Evolutionary conservation across 169 alveolate genomes (phyloP).

Genomic region (Miamiensis avidus): DNA sequence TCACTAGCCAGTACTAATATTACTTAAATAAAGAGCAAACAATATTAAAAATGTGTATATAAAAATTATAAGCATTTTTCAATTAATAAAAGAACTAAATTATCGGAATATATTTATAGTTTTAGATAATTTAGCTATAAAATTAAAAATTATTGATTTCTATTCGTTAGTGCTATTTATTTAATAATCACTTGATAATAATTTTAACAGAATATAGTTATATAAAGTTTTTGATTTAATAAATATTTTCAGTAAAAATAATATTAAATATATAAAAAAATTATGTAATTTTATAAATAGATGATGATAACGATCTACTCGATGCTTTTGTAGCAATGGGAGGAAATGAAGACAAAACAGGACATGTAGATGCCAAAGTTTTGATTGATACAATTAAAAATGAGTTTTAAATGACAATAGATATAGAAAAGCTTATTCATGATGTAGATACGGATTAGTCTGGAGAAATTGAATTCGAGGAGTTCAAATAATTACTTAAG

Average conservation of each 20-base stretch:
- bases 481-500: conserved; percentile 55
- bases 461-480: conserved; percentile 71
- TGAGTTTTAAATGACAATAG: conserved; percentile 73
- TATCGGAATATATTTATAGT: no score
- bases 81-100: no score
- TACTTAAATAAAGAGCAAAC: conserved; percentile 16
- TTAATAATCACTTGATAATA: no score
- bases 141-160: no score
- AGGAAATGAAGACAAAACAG: conserved; percentile 64
- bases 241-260: no score
- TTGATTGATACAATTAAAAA: conserved; percentile 58
- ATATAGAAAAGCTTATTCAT: conserved; percentile 58
- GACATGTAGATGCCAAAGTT: conserved; percentile 58
- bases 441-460: conserved; percentile 76
- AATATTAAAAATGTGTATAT: not conserved
- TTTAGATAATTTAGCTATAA: no score
- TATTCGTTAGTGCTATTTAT: no score
- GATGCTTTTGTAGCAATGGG: conserved; percentile 80
- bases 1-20: not conserved
- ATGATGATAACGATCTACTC: conserved; percentile 53
- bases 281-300: not conserved
- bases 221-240: no score
- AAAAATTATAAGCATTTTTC: not conserved
- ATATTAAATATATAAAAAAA: no score
- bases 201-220: no score